These are phyloP conservation scores for Rhinocladiella similis DNA, from an alignment of 2,329 filamentous ascomycete genomes.

Conservation along the genomic window DNA sequence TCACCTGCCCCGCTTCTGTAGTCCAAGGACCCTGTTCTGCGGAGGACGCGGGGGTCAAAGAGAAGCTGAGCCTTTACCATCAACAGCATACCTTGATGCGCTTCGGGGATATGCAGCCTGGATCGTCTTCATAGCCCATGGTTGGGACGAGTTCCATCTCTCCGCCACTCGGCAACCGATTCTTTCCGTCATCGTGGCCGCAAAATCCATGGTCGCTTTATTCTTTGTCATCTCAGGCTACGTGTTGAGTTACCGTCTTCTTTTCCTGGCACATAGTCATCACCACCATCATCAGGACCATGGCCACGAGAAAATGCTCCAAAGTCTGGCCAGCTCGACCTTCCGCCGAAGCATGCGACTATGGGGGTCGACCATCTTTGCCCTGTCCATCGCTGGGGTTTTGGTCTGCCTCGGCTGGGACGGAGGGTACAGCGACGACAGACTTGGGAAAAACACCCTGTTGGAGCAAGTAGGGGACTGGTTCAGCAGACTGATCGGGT, in stretches of 20 bases:
- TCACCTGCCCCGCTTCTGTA: too few relatives aligned
- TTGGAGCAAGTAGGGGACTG: conserved; percentile 6
- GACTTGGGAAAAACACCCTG: neutral
- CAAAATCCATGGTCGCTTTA: conserved; percentile 47
- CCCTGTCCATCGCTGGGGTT: conserved; percentile 28
- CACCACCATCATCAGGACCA: too few relatives aligned
- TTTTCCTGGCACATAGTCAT: conserved; percentile 37
- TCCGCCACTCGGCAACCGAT: conserved; percentile 33
- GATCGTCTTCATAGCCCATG: conserved; percentile 7
- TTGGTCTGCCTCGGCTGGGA: conserved; percentile 3
- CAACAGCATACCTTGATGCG: conserved; percentile 42
- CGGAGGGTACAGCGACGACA: neutral
- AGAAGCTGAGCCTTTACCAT: neutral
- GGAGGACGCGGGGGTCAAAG: too few relatives aligned
- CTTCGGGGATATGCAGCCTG: conserved; percentile 30
- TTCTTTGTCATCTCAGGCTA: conserved; percentile 63
- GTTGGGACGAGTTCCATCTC: neutral
- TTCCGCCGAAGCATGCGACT: conserved; percentile 36
- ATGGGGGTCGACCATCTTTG: conserved; percentile 31
- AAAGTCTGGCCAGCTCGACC: conserved; percentile 31
- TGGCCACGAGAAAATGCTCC: neutral
- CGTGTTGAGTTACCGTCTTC: conserved; percentile 53
- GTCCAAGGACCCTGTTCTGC: too few relatives aligned
- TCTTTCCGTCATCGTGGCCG: conserved; percentile 39
- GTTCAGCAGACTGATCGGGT: neutral